Percentiles rank a stretch among this genome's conserved stretches.
phyloP scores from a whole-genome alignment of 2,329 filamentous ascomycete genomes.

The Aureobasidium sp. region DNA sequence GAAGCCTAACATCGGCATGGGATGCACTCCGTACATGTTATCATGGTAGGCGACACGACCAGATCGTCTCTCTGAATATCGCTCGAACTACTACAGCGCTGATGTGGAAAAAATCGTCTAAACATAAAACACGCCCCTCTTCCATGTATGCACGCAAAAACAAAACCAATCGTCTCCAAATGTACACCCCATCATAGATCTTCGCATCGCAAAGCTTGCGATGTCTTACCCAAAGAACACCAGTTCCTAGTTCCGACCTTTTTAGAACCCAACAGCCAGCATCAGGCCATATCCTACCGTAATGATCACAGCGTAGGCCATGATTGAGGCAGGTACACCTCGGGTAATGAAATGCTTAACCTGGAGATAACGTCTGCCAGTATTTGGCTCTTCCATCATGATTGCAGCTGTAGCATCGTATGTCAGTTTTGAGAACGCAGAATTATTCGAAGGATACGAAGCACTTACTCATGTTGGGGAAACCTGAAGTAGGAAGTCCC shows the following conservation, averaged over 20 bases:
- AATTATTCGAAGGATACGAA: not conserved
- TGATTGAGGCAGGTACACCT: constrained; percentile 79
- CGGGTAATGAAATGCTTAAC: constrained; percentile 92
- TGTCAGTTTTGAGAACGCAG: not conserved
- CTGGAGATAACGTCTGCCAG: constrained; percentile 81
- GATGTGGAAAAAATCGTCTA: not conserved
- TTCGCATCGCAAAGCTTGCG: not conserved
- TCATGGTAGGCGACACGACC: not conserved
- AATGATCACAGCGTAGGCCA: constrained; percentile 74
- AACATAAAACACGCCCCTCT: not conserved
- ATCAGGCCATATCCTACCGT: constrained; percentile 88
- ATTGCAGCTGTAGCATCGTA: constrained; percentile 65
- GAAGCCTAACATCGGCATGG: not conserved
- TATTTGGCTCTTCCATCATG: constrained; percentile 94
- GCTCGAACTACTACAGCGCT: not conserved
- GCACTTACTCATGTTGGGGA: constrained; percentile 97
- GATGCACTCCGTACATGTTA: not conserved
- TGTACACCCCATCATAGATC: not conserved
- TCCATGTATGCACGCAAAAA: not conserved
- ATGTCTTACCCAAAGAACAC: not conserved
- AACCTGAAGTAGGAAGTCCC: constrained; percentile 90
- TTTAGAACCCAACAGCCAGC: constrained; percentile 52
- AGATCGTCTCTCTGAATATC: not conserved
- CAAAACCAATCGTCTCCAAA: not conserved
- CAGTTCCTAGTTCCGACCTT: not conserved